Conservation (phyloP, 2,329 filamentous ascomycete genomes). For the Cladosporium oxysporum region DNA sequence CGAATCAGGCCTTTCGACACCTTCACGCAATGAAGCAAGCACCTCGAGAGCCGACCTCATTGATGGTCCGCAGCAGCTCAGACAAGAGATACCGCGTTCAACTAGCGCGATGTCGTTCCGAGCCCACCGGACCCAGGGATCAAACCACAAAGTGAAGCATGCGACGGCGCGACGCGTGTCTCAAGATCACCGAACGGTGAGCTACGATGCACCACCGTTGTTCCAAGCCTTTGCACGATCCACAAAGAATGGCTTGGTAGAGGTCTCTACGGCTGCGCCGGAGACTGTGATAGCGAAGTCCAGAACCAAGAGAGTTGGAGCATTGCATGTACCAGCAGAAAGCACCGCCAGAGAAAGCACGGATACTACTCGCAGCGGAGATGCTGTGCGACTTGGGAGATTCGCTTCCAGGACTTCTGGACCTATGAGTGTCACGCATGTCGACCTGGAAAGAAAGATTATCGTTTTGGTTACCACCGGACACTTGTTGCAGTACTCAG, state of each 20-base stretch:
- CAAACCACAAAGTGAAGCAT: background rate
- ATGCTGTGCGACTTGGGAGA: conserved; percentile 23
- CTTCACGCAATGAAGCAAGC: conserved; percentile 19
- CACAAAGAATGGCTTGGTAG: conserved; percentile 71
- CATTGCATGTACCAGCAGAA: background rate
- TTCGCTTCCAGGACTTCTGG: conserved; percentile 21
- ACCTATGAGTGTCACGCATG: conserved; percentile 13
- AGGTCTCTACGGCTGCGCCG: conserved; percentile 64
- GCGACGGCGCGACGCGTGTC: background rate
- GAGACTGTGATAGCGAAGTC: conserved; percentile 51
- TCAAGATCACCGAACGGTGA: conserved; percentile 8
- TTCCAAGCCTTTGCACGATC: conserved; percentile 88
- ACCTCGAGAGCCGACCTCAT: conserved; percentile 19
- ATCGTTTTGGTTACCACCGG: conserved; percentile 72
- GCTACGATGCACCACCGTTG: conserved; percentile 63
- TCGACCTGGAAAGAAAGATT: conserved; percentile 67
- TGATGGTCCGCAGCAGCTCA: conserved; percentile 15
- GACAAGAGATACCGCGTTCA: conserved; percentile 8
- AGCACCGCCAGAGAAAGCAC: conserved; percentile 18
- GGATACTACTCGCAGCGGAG: conserved; percentile 21
- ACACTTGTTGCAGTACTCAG: conserved; percentile 72
- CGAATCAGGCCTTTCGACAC: conserved; percentile 41
- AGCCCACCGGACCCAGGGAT: background rate
- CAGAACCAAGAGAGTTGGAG: conserved; percentile 19
- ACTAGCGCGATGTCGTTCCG: conserved; percentile 20